A percentile compares a stretch with the other conserved stretches of the same genome.
Evolutionary conservation across 2,329 filamentous ascomycete species (phyloP).

Genomic region (Xylariaceae sp.): DNA sequence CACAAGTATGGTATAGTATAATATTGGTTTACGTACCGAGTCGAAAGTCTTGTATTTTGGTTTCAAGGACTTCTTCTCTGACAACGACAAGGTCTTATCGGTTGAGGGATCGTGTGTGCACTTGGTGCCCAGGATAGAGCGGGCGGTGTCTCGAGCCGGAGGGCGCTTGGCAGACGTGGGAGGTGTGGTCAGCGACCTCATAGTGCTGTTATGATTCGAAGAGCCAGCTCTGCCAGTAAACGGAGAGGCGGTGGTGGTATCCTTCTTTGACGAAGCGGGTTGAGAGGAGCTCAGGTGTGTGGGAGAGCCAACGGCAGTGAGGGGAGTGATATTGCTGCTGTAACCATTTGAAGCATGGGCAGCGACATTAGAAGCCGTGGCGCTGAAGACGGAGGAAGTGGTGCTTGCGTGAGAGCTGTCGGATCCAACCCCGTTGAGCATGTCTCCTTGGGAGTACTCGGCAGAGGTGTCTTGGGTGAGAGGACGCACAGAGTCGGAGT

Average conservation of each 20-base stretch:
- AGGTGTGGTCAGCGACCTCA: constrained; percentile 29
- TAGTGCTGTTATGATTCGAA: constrained; percentile 28
- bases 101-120: constrained; percentile 59
- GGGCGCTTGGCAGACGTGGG: constrained; percentile 39
- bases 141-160: constrained; percentile 56
- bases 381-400: constrained; percentile 69
- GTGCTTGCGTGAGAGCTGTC: constrained; percentile 70
- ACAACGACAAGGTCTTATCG: constrained; percentile 44
- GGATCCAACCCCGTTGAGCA: constrained; percentile 68
- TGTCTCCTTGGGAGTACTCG: constrained; percentile 61
- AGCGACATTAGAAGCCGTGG: constrained; percentile 38
- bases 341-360: constrained; percentile 37
- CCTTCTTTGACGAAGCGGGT: constrained; percentile 46
- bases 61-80: constrained; percentile 57
- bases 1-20: constrained; percentile 36
- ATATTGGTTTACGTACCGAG: constrained; percentile 55
- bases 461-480: constrained; percentile 47
- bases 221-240: constrained; percentile 41
- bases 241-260: constrained; percentile 49
- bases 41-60: constrained; percentile 63
- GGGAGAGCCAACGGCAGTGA: constrained; percentile 53
- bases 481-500: constrained; percentile 38
- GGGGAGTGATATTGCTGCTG: constrained; percentile 47
- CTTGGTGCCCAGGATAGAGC: constrained; percentile 53
- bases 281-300: constrained; percentile 44